Percentiles rank a stretch among this genome's conserved stretches.
These are phyloP conservation scores for Diospyros kaki DNA, from an alignment of 148 eudicot genomes.

Conservation along the genomic window DNA sequence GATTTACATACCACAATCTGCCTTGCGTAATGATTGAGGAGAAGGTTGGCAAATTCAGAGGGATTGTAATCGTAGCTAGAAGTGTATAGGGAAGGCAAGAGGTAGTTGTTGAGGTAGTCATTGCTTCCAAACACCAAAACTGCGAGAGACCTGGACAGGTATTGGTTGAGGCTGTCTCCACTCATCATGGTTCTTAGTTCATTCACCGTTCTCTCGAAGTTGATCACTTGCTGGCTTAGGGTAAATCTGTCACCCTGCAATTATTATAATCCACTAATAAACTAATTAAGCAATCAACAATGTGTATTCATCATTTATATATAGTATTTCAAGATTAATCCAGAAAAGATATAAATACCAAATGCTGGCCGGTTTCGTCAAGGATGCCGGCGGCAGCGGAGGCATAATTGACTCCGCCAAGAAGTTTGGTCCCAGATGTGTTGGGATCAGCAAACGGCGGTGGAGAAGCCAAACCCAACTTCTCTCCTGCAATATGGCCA, in stretches of 20 bases:
- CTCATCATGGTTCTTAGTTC: constrained; percentile 47
- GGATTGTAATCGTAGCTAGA: constrained; percentile 60
- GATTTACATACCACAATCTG: constrained; percentile 59
- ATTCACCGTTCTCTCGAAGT: constrained; percentile 65
- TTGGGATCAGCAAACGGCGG: constrained; percentile 68
- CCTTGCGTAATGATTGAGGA: constrained; percentile 58
- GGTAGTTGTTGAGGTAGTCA: constrained; percentile 95
- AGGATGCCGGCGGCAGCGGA: constrained; percentile 88
- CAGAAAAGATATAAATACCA: neutral
- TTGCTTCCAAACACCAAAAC: constrained; percentile 77
- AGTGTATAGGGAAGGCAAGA: constrained; percentile 57
- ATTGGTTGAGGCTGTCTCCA: constrained; percentile 29
- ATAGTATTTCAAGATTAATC: neutral
- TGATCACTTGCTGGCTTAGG: constrained; percentile 73
- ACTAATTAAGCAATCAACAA: neutral
- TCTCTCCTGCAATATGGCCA: constrained; percentile 40
- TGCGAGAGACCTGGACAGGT: constrained; percentile 55
- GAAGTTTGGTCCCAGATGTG: constrained; percentile 43
- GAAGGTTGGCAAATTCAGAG: constrained; percentile 62
- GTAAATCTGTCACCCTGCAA: constrained; percentile 68
- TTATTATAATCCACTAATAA: neutral
- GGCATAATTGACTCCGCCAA: constrained; percentile 76
- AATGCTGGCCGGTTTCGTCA: constrained; percentile 72
- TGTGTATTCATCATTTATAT: too few relatives aligned
- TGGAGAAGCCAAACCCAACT: constrained; percentile 53